Conservation (phyloP, 208 protist genomes). For the Phytomonas serpens region DNA sequence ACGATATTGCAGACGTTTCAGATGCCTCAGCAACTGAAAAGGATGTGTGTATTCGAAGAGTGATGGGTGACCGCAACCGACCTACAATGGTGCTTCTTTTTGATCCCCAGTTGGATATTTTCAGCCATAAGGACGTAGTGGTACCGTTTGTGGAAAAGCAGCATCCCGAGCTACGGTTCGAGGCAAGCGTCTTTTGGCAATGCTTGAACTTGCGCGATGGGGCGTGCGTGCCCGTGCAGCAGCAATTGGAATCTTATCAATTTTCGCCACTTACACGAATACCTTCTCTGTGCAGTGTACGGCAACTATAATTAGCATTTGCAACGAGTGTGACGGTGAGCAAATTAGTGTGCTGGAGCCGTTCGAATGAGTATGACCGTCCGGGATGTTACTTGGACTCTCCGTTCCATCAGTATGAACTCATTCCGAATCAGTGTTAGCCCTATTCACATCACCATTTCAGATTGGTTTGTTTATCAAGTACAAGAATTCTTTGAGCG, state of each 20-base stretch:
- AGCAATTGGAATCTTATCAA: too few relatives aligned
- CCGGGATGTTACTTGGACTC: constrained; percentile 22
- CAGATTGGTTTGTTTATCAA: constrained; percentile 50
- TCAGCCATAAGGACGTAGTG: too few relatives aligned
- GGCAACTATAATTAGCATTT: constrained; percentile 23
- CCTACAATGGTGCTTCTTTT: too few relatives aligned
- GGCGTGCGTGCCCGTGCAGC: too few relatives aligned
- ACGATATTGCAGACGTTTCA: neutral
- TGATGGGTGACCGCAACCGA: too few relatives aligned
- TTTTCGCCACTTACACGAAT: constrained; percentile 4
- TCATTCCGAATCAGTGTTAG: constrained; percentile 31
- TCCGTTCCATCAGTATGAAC: constrained; percentile 16
- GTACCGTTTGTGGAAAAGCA: too few relatives aligned
- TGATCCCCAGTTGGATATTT: too few relatives aligned
- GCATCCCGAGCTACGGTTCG: too few relatives aligned
- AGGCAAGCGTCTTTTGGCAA: too few relatives aligned
- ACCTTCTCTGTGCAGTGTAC: constrained; percentile 40
- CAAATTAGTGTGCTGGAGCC: constrained; percentile 27
- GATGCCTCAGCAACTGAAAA: neutral
- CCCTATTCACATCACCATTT: constrained; percentile 35
- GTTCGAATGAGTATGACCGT: constrained; percentile 35
- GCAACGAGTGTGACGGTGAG: constrained; percentile 28
- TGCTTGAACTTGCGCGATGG: too few relatives aligned
- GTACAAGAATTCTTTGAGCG: constrained; percentile 22
- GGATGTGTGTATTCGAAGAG: too few relatives aligned